Percentiles rank a stretch among this genome's conserved stretches.
Evolutionary conservation across 441 rosid species (phyloP).

Genomic region (Pelargonium myrrhifolium): DNA sequence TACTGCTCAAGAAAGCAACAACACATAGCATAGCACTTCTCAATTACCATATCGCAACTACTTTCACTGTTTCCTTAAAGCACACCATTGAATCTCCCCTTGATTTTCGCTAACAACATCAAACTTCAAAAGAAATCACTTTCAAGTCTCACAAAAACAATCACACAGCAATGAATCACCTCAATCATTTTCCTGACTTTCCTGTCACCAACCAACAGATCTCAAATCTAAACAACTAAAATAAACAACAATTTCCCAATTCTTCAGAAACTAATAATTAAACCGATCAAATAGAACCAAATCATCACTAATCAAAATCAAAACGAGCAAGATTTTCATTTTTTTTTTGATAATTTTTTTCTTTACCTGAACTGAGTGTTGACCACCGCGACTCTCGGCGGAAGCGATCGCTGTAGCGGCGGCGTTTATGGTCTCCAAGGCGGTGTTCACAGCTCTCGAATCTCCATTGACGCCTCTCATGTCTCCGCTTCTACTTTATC

Average conservation of each 20-base stretch:
- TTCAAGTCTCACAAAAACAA: not conserved
- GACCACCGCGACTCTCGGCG: constrained; percentile 64
- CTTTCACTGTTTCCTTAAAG: not conserved
- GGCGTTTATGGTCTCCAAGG: constrained; percentile 65
- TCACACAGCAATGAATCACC: not conserved
- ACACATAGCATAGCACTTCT: not conserved
- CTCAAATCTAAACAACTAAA: not conserved
- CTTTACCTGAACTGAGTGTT: constrained; percentile 41
- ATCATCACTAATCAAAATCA: not conserved
- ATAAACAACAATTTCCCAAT: not conserved
- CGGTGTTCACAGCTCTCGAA: constrained; percentile 33
- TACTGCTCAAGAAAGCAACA: not conserved
- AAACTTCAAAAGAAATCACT: not conserved
- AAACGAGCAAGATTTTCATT: not conserved
- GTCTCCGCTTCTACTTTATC: not conserved
- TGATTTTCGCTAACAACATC: not conserved
- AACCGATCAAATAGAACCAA: not conserved
- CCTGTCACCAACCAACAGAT: not conserved
- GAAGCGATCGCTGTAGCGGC: constrained; percentile 78
- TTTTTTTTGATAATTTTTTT: too few relatives aligned
- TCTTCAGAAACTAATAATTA: not conserved
- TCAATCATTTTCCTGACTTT: not conserved
- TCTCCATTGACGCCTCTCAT: constrained; percentile 19
- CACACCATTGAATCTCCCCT: not conserved
- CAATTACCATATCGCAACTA: not conserved